phyloP scores from a whole-genome alignment of 129 eudicot genomes.

The Helianthus annuus region HanXRQr2.0-SUNRISE NC_035440.2:154236443-154236942 shows the following conservation, averaged over 20 bases:
- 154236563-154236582: too few species aligned
- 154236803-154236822: constrained; percentile 96
- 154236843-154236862: constrained; percentile 81
- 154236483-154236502: too few species aligned
- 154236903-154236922: constrained; percentile 6
- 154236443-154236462: too few species aligned
- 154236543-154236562: too few species aligned
- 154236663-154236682: not conserved
- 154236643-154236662: not conserved
- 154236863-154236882: constrained; percentile 71
- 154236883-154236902: constrained; percentile 25
- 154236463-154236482: too few species aligned
- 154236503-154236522: too few species aligned
- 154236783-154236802: constrained; percentile 96
- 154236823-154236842: constrained; percentile 82
- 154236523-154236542: too few species aligned
- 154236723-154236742: constrained; percentile 82
- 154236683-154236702: not conserved
- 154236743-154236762: constrained; percentile 73
- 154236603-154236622: too few species aligned
- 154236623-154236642: constrained; percentile 1
- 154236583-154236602: too few species aligned
- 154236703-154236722: not conserved
- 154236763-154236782: constrained; percentile 88
- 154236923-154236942: not conserved